Evolutionary conservation across 208 protist species (phyloP).

Genomic region (Crithidia expoeki): DNA sequence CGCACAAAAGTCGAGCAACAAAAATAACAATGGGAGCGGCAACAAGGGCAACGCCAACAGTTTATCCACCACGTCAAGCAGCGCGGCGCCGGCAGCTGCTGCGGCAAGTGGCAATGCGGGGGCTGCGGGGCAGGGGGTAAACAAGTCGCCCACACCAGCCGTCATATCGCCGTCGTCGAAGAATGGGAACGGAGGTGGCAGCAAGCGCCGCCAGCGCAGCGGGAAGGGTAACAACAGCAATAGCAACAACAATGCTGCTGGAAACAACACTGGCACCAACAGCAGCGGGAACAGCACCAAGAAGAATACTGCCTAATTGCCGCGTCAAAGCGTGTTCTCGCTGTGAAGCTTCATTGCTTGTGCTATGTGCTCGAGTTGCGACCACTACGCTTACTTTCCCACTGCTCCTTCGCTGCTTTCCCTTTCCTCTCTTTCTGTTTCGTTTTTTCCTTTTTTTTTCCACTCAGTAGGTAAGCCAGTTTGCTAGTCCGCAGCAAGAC

Average conservation of each 20-base stretch:
- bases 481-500: not conserved
- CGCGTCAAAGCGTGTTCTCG: too few relatives aligned
- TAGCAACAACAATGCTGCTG: slow-evolving; percentile 8
- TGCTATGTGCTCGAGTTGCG: too few relatives aligned
- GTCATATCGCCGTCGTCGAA: not conserved
- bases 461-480: too few relatives aligned
- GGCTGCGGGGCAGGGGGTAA: not conserved
- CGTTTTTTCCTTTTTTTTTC: not conserved
- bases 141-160: not conserved
- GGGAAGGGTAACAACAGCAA: slow-evolving; percentile 11
- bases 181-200: not conserved
- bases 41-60: slow-evolving; percentile 13
- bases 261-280: slow-evolving; percentile 23
- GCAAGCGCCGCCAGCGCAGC: slow-evolving; percentile 15
- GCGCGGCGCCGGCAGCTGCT: not conserved
- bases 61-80: slow-evolving; percentile 10
- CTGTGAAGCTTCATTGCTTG: too few relatives aligned
- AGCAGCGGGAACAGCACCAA: slow-evolving; percentile 6
- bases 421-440: slow-evolving; percentile 5
- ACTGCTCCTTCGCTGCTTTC: slow-evolving; percentile 16
- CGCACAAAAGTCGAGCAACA: not conserved
- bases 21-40: slow-evolving; percentile 2
- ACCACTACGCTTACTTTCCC: not conserved
- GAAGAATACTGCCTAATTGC: not conserved
- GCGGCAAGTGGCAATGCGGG: not conserved